Conservation (phyloP, 2,329 filamentous ascomycete genomes). For the Paecilomyces formosus region DNA sequence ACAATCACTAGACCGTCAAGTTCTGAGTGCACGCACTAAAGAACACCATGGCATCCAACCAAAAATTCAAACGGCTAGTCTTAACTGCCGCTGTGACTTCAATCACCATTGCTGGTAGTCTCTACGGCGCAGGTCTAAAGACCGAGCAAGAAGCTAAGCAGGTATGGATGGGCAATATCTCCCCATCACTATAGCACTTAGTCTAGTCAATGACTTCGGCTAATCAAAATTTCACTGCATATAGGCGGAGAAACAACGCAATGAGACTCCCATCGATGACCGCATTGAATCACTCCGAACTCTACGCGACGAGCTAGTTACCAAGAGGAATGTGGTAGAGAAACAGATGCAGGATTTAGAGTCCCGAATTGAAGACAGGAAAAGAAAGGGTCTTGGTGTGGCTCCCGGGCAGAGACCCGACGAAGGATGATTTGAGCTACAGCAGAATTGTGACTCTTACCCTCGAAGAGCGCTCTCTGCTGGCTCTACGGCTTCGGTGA, state of each 20-base stretch:
- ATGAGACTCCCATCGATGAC: slow-evolving; percentile 46
- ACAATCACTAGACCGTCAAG: not conserved
- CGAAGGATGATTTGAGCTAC: slow-evolving; percentile 5
- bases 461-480: not conserved
- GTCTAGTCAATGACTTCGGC: not conserved
- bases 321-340: slow-evolving; percentile 48
- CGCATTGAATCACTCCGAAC: slow-evolving; percentile 48
- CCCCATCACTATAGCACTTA: not conserved
- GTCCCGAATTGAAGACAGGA: slow-evolving; percentile 31
- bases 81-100: slow-evolving; percentile 49
- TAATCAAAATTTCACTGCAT: not conserved
- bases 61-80: slow-evolving; percentile 42
- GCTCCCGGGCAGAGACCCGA: slow-evolving; percentile 16
- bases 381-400: slow-evolving; percentile 26
- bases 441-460: not conserved
- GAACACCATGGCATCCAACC: slow-evolving; percentile 13
- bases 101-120: slow-evolving; percentile 50
- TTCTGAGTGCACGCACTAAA: too few relatives aligned
- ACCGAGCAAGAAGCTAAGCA: slow-evolving; percentile 44
- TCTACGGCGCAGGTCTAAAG: slow-evolving; percentile 55
- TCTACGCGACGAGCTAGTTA: slow-evolving; percentile 42
- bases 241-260: slow-evolving; percentile 39
- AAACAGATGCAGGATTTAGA: slow-evolving; percentile 49
- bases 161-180: slow-evolving; percentile 29
- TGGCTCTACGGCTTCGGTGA: not conserved